Conservation (phyloP, 495 filamentous ascomycete genomes). For the Penicillium coffeae region DNA sequence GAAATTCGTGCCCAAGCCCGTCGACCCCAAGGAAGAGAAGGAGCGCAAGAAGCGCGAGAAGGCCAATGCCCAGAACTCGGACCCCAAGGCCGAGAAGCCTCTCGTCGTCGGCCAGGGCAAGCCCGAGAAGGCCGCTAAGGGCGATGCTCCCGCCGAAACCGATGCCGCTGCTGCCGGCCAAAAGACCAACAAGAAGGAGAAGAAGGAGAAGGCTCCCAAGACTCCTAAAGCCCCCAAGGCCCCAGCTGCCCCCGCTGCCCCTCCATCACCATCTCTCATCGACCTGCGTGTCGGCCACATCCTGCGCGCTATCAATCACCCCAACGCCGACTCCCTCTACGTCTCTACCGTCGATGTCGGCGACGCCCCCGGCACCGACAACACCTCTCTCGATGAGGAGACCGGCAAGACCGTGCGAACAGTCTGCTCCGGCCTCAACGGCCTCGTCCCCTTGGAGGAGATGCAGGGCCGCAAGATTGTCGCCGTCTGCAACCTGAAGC, state of each 20-base stretch:
- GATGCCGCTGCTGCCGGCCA: constrained; percentile 39
- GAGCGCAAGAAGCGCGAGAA: constrained; percentile 85
- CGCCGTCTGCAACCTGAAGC: constrained; percentile 95
- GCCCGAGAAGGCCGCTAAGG: constrained; percentile 40
- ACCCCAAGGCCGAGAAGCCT: constrained; percentile 34
- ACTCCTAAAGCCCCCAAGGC: constrained; percentile 61
- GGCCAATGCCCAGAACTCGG: constrained; percentile 51
- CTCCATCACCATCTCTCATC: constrained; percentile 78
- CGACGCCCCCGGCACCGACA: constrained; percentile 78
- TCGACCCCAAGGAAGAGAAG: constrained; percentile 84
- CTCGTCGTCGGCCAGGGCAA: constrained; percentile 44
- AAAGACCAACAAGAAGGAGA: constrained; percentile 52
- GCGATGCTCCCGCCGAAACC: constrained; percentile 34
- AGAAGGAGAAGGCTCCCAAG: constrained; percentile 75
- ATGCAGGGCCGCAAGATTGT: constrained; percentile 96
- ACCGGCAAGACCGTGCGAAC: constrained; percentile 88
- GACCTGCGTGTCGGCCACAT: constrained; percentile 97
- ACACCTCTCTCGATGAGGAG: constrained; percentile 69
- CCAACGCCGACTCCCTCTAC: constrained; percentile 91
- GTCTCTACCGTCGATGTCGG: constrained; percentile 97
- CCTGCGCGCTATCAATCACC: constrained; percentile 88
- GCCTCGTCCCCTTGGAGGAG: constrained; percentile 83
- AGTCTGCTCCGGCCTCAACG: constrained; percentile 94
- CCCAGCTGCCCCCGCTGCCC: constrained; percentile 59
- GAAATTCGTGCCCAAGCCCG: constrained; percentile 72